Evolutionary conservation across 306 rosid species (phyloP).

Genomic region (Rubus parviflorus): DNA sequence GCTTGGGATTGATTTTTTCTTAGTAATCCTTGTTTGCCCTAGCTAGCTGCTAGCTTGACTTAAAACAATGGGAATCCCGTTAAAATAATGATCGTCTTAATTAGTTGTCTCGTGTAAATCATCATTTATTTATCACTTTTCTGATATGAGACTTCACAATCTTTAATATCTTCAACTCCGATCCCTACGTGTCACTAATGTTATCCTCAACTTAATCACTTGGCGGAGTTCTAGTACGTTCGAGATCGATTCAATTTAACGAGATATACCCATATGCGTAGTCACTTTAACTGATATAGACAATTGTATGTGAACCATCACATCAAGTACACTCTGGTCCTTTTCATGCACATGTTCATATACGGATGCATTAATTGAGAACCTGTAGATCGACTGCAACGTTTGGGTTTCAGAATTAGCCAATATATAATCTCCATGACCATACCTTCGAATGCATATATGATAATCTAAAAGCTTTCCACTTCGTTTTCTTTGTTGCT

Average conservation of each 20-base stretch:
- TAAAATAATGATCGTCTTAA: too few species aligned
- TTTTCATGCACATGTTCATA: conserved; percentile 1
- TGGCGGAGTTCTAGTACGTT: background rate
- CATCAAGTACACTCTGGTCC: background rate
- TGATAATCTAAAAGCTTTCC: background rate
- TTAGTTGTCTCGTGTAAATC: too few species aligned
- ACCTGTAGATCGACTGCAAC: background rate
- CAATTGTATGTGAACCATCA: background rate
- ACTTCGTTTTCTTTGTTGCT: background rate
- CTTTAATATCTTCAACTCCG: background rate
- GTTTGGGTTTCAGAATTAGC: background rate
- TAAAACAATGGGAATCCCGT: too few species aligned
- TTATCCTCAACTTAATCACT: background rate
- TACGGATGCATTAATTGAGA: background rate
- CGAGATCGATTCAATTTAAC: background rate
- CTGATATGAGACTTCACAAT: background rate
- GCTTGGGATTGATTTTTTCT: too few species aligned
- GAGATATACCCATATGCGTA: background rate
- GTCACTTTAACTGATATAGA: background rate
- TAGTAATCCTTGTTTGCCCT: too few species aligned
- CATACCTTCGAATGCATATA: background rate
- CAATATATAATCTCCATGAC: conserved; percentile 2
- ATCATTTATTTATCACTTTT: too few species aligned
- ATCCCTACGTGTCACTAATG: background rate
- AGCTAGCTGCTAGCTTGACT: too few species aligned